Evolutionary conservation across 2,329 filamentous ascomycete genomes (phyloP), one percentile per base, ranked within the genome.

Genomic region (Colletotrichum neosansevieriae): DNA sequence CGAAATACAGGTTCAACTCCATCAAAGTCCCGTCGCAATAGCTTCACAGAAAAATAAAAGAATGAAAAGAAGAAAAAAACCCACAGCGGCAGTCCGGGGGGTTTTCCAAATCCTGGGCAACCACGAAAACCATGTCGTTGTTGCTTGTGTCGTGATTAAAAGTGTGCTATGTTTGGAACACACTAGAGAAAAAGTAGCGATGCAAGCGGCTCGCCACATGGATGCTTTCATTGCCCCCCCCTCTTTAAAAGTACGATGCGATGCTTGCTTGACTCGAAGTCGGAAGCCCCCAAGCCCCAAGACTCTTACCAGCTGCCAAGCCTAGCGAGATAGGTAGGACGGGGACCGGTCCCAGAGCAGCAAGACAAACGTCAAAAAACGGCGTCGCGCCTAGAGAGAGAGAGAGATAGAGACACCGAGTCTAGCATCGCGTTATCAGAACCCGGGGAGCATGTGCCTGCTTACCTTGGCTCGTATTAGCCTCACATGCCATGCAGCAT

Each of bases 141-240:
- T n/a, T n/a, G 24, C 19, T 29, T 34, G 15, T 51, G 21, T 29
- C 29, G 29, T 29, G 29, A 24, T 34, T 34, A 36, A 56, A 45
- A 17, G 3, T 47, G 59, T 56, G 15, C 59, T 63, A 56, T 63
- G 34, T 63, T 56, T 56, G 59, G 59, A 63, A 56, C 59, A 47
- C 40, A 1, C 3, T 4, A 19, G 11, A 32, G n/a, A 21, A 21
- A 60, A n/a, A 6, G 49, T 56, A 49, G 49, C 45, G 47, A 56
- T 17, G 63, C 63, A 57, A 67, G 58, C 63, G 58, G 63, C 50
- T 62, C 58, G 36, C 42, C 42, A 24, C 42, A 59, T 49, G 29
- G 29, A 17, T 17, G 4, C 15, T 44, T 17, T 44, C 42, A 1
- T 24, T 49, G n/a, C n/a, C n/a, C 45, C 45, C 45, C 45, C 19